A percentile compares a stretch with the other conserved stretches of the same genome.
phyloP scores from a whole-genome alignment of 2,329 filamentous ascomycete genomes.

The Monilinia fructicola region DNA sequence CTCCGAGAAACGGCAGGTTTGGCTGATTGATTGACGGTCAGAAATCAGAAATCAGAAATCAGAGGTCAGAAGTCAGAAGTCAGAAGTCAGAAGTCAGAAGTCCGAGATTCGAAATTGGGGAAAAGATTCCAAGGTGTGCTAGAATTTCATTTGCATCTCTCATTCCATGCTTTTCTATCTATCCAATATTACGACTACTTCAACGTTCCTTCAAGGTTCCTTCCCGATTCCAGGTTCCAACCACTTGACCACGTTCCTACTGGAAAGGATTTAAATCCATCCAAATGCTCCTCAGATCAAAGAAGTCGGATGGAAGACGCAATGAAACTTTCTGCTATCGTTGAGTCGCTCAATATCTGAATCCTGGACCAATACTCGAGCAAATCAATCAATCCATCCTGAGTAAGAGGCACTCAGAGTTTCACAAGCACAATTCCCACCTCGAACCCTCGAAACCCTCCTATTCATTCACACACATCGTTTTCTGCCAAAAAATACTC shows the following conservation, averaged over 20 bases:
- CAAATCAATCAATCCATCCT: too few species aligned
- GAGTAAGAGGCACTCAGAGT: too few species aligned
- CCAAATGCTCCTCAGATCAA: not conserved
- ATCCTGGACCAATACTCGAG: too few species aligned
- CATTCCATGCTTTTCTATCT: not conserved
- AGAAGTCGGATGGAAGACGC: not conserved
- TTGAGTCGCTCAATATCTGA: not conserved
- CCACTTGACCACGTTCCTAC: constrained; percentile 7
- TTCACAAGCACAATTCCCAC: too few species aligned
- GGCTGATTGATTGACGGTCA: not conserved
- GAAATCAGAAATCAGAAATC: constrained; percentile 10
- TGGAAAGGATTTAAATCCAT: not conserved
- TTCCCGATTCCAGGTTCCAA: not conserved
- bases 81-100: not conserved
- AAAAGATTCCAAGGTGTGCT: constrained; percentile 7
- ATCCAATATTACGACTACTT: too few species aligned
- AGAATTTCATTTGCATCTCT: too few species aligned
- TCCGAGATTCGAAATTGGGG: too few species aligned
- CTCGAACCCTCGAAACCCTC: not conserved
- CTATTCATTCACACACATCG: not conserved
- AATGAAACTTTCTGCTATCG: not conserved
- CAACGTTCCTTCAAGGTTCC: not conserved
- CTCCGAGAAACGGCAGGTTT: constrained; percentile 5
- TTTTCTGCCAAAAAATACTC: not conserved
- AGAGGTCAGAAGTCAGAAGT: constrained; percentile 1